These are phyloP conservation scores for Dioscorea alata DNA, from an alignment of 106 monocot species.

Conservation along the genomic window DNA sequence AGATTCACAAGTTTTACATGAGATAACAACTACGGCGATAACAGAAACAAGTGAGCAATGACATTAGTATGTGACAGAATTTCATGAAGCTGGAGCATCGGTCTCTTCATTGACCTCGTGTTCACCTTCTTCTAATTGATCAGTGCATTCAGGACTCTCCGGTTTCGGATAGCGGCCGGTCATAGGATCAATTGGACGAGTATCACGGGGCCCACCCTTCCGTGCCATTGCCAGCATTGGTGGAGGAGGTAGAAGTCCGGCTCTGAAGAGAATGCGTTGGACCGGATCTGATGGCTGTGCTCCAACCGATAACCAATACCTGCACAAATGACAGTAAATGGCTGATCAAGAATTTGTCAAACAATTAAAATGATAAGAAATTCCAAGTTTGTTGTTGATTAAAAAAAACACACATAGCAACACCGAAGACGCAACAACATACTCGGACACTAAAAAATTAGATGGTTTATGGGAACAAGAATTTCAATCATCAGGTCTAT, in stretches of 20 bases:
- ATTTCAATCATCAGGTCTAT: no score
- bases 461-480: no score
- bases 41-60: no score
- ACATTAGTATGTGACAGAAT: no score
- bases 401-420: not conserved
- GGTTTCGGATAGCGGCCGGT: conserved; percentile 43
- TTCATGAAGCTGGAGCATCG: not conserved
- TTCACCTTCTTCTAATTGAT: conserved; percentile 11
- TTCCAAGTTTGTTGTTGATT: no score
- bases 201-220: conserved; percentile 77
- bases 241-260: conserved; percentile 78
- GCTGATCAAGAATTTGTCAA: no score
- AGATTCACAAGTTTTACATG: no score
- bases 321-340: conserved; percentile 10
- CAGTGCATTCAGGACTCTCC: not conserved
- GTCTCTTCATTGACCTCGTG: conserved; percentile 11
- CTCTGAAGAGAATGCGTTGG: conserved; percentile 76
- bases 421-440: not conserved
- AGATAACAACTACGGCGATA: no score
- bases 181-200: conserved; percentile 64
- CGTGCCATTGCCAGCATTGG: conserved; percentile 65
- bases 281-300: conserved; percentile 87
- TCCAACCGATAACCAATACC: conserved; percentile 93
- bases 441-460: no score
- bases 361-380: no score